Conservation (phyloP, 352 stramenopile species). For the Aphanomyces cochlioides region DNA sequence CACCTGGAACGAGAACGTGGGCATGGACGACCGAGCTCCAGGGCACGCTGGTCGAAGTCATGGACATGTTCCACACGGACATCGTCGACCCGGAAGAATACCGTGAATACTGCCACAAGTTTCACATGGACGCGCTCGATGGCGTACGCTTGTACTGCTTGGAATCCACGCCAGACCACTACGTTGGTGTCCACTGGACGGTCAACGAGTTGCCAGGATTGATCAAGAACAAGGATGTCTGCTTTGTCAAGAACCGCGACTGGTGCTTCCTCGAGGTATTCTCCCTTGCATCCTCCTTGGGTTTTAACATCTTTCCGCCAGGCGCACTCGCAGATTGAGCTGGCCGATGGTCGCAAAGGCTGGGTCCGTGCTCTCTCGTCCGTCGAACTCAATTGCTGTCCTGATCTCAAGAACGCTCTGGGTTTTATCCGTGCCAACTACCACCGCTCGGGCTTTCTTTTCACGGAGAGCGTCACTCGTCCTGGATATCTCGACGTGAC, state of each 20-base stretch:
- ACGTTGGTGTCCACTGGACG: conserved; percentile 26
- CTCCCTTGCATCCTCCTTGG: not conserved
- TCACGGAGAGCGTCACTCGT: not conserved
- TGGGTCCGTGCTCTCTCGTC: not conserved
- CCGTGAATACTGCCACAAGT: not conserved
- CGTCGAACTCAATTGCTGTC: not conserved
- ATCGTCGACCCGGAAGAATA: conserved; percentile 27
- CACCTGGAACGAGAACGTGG: conserved; percentile 19
- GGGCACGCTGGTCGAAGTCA: conserved; percentile 74
- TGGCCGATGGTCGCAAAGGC: not conserved
- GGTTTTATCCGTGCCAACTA: not conserved
- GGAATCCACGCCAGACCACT: not conserved
- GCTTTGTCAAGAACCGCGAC: conserved; percentile 60
- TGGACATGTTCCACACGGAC: conserved; percentile 76
- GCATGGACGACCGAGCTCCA: conserved; percentile 55
- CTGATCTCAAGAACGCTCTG: not conserved
- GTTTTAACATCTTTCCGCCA: not conserved
- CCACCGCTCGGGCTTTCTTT: not conserved
- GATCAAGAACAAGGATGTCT: not conserved
- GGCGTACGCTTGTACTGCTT: not conserved
- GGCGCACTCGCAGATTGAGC: not conserved
- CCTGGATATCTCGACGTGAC: conserved; percentile 1
- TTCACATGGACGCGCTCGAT: conserved; percentile 11
- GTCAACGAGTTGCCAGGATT: conserved; percentile 12
- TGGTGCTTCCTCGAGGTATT: conserved; percentile 3